A percentile compares a stretch with the other conserved stretches of the same genome.
These are phyloP conservation scores for Coccinonectria pachysandricola DNA, from an alignment of 2,329 filamentous ascomycete genomes.

Conservation along the genomic window DNA sequence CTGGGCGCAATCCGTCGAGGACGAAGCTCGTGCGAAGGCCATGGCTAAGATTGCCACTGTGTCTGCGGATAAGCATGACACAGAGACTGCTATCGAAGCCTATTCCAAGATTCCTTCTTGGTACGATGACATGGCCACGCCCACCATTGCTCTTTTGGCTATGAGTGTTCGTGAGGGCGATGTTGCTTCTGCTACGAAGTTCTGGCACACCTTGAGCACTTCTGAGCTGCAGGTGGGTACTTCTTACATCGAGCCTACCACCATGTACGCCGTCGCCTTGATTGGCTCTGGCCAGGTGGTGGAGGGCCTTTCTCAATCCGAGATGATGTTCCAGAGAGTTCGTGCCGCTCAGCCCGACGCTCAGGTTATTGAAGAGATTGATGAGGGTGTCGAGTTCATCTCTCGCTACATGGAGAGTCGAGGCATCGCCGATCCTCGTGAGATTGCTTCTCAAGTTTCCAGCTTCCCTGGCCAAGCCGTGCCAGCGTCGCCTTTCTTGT, in stretches of 20 bases:
- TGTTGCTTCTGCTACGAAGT: conserved; percentile 63
- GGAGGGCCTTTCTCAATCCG: conserved; percentile 70
- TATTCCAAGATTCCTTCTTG: conserved; percentile 49
- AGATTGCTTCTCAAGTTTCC: conserved; percentile 35
- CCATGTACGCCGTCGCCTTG: conserved; percentile 83
- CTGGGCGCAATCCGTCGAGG: conserved; percentile 57
- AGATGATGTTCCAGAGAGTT: conserved; percentile 80
- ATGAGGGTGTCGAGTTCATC: conserved; percentile 70
- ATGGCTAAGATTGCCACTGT: conserved; percentile 64
- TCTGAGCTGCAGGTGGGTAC: conserved; percentile 49
- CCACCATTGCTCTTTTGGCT: conserved; percentile 74
- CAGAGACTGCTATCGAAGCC: conserved; percentile 55
- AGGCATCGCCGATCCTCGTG: conserved; percentile 45
- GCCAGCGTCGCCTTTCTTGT: conserved; percentile 38
- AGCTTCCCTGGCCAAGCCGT: conserved; percentile 34
- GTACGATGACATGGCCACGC: conserved; percentile 38
- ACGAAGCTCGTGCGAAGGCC: conserved; percentile 46
- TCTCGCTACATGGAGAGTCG: conserved; percentile 47
- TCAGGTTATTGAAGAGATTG: conserved; percentile 64
- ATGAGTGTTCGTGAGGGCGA: conserved; percentile 78
- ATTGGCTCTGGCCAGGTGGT: conserved; percentile 75
- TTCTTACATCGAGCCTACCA: conserved; percentile 72
- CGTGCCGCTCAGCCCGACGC: conserved; percentile 45
- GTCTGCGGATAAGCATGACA: conserved; percentile 71
- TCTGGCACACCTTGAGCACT: conserved; percentile 66